Evolutionary conservation across 1,284 basidiomycete species (phyloP).

Genomic region (Chalciporus piperatoides): DNA sequence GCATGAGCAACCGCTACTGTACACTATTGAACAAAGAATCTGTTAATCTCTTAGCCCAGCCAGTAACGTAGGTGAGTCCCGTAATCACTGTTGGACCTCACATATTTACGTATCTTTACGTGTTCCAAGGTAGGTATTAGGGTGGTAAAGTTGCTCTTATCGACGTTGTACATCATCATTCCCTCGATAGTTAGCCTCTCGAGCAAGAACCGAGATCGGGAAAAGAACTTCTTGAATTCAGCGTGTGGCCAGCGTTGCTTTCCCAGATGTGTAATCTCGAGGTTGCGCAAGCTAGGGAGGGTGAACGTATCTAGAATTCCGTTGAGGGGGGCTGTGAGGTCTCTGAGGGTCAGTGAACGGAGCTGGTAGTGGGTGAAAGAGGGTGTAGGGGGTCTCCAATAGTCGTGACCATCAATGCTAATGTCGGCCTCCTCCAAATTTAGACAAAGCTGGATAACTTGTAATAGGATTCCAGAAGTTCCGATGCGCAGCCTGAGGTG

Average conservation of each 20-base stretch:
- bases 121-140: background rate
- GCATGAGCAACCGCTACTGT: too few species aligned
- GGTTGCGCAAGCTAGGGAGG: background rate
- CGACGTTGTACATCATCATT: background rate
- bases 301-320: background rate
- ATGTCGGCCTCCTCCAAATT: background rate
- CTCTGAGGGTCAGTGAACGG: background rate
- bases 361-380: background rate
- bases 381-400: too few species aligned
- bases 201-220: background rate
- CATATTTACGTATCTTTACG: background rate
- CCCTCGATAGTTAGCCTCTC: background rate
- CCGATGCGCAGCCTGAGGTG: background rate
- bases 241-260: background rate
- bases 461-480: background rate
- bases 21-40: too few species aligned
- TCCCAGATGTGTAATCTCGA: background rate
- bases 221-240: background rate
- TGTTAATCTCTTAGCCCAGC: too few species aligned
- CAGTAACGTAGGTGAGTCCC: too few species aligned
- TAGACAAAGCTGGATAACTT: background rate
- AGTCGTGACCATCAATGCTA: background rate
- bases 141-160: background rate
- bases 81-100: too few species aligned
- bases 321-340: background rate